Base-by-base conservation (phyloP, 345 rosid genomes). In the Ailanthus altissimus region DNA sequence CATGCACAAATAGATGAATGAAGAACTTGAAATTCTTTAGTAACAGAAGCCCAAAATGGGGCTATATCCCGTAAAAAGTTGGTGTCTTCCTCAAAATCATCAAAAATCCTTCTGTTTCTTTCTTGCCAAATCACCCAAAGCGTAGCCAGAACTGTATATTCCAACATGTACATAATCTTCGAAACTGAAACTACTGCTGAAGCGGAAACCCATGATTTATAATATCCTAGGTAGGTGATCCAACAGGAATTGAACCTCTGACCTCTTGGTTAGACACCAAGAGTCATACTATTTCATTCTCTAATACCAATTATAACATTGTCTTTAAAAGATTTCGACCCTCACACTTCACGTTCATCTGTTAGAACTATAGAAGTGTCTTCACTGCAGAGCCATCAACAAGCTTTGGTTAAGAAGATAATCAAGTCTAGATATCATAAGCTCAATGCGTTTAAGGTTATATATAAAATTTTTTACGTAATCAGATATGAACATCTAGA, bases 381-480 rank as follows among this genome's bases (percentile, higher is more conserved):
- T 45, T 43, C 57, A 46, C 5, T 20, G 25, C 16, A n/a, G 43
- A 58, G 67, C 67, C 75, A 73, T 25, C 28, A 18, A 74, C 53
- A 57, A 57, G 9, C 21, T 60, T 46, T 12, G 32, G 32, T 42
- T 28, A 46, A 9, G 26, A 46, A 43, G 46, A 18, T 49, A 38
- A 26, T 58, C n/a, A 25, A 59, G 45, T 56, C 73, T 50, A 70
- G 60, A 70, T n/a, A n/a, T 70, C 16, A 13, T 21, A 49, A 25
- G 50, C 66, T 42, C 40, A 32, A 40, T 42, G 25, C 54, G 25
- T 40, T 15, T 6, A 45, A 43, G 40, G 23, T 21, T 38, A 25
- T 15, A 57, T 14, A 72, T 6, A 58, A 15, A 40, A 58, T 2
- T 42, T 56, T 51, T 32, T 69, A 5, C 73, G 26, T 49, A 28